Percentiles rank a stretch among this genome's conserved stretches.
Evolutionary conservation across 805 yeast species (phyloP).

Genomic region (Lipomyces orientalis): DNA sequence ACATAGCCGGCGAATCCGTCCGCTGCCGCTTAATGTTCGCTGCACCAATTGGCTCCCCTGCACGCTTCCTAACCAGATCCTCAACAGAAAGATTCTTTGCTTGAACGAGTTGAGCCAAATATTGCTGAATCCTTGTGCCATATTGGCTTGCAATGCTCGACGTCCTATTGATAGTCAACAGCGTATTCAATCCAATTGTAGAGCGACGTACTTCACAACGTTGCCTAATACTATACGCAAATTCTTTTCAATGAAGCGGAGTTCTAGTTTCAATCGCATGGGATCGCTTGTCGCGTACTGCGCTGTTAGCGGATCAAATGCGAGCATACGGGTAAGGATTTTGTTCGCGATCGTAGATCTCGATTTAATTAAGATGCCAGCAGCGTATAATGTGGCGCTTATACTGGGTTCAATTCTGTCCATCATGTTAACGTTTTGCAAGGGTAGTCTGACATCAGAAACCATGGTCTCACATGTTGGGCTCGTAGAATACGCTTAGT

Average conservation of each 20-base stretch:
- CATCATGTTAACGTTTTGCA: neutral
- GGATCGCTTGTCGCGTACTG: conserved; percentile 30
- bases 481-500: conserved; percentile 60
- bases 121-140: conserved; percentile 42
- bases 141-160: conserved; percentile 46
- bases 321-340: conserved; percentile 63
- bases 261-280: conserved; percentile 51
- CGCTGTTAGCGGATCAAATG: conserved; percentile 54
- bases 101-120: conserved; percentile 41
- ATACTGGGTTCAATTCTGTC: conserved; percentile 54
- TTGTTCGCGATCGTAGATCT: conserved; percentile 64
- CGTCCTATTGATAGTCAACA: conserved; percentile 6
- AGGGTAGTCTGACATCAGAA: neutral
- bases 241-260: conserved; percentile 68
- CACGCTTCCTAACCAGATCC: conserved; percentile 35
- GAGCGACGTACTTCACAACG: conserved; percentile 29
- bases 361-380: conserved; percentile 65
- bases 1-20: conserved; percentile 11
- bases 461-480: conserved; percentile 49
- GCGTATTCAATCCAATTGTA: neutral
- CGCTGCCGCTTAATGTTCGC: conserved; percentile 38
- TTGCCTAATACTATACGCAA: conserved; percentile 45
- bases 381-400: conserved; percentile 70
- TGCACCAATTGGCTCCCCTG: conserved; percentile 43
- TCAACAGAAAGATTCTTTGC: conserved; percentile 36